These are phyloP conservation scores for Lactifluus pinguis DNA, from an alignment of 768 basidiomycete species.

Conservation along the genomic window DNA sequence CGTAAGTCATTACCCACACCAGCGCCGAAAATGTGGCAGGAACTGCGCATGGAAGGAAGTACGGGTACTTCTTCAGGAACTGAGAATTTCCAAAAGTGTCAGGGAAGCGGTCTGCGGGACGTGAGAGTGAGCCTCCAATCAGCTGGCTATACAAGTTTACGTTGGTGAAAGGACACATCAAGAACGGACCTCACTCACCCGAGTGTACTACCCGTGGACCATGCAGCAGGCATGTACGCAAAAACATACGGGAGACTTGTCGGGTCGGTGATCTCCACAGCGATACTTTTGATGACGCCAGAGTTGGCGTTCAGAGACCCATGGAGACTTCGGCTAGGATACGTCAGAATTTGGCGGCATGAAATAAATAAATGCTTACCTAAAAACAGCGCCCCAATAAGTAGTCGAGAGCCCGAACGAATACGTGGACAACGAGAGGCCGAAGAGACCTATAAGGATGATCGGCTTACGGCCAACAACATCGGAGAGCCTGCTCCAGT, in stretches of 20 bases:
- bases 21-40: slow-evolving; percentile 33
- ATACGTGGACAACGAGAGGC: slow-evolving; percentile 47
- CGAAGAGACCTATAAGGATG: no score
- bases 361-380: no score
- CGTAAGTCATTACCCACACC: slow-evolving; percentile 42
- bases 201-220: slow-evolving; percentile 36
- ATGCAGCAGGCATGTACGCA: slow-evolving; percentile 52
- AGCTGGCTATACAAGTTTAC: slow-evolving; percentile 35
- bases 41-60: slow-evolving; percentile 52
- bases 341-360: slow-evolving; percentile 20
- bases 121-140: slow-evolving; percentile 57
- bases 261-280: slow-evolving; percentile 64
- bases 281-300: slow-evolving; percentile 65
- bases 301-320: slow-evolving; percentile 69
- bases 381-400: slow-evolving; percentile 20
- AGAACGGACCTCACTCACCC: slow-evolving; percentile 31
- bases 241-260: slow-evolving; percentile 63
- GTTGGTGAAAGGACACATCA: background rate
- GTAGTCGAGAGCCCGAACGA: slow-evolving; percentile 66
- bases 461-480: no score
- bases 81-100: slow-evolving; percentile 42
- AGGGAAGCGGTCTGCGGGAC: slow-evolving; percentile 61
- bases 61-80: slow-evolving; percentile 62
- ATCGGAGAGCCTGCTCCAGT: no score
- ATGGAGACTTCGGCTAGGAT: slow-evolving; percentile 45